These are phyloP conservation scores for Pythium vanterpoolii DNA, from an alignment of 352 stramenopile genomes.

Conservation along the genomic window DNA sequence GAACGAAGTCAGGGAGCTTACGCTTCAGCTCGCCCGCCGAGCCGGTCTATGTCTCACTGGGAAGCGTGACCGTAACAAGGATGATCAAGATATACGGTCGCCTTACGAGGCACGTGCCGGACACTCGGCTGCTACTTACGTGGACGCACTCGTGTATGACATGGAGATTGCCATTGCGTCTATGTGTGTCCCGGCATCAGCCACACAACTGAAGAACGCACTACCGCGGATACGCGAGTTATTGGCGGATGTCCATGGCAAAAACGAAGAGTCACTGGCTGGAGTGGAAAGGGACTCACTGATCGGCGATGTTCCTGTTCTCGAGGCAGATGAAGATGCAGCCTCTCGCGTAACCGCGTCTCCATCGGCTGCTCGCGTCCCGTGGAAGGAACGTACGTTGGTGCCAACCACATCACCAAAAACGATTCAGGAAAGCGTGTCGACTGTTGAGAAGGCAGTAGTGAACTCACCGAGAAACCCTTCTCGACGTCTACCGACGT, in stretches of 20 bases:
- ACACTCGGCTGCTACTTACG: background rate
- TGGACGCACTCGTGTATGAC: slow-evolving; percentile 34
- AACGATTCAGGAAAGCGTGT: background rate
- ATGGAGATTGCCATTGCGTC: slow-evolving; percentile 12
- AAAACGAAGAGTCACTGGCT: slow-evolving; percentile 23
- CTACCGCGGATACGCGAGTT: slow-evolving; percentile 32
- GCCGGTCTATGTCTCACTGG: slow-evolving; percentile 60
- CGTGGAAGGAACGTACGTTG: slow-evolving; percentile 28
- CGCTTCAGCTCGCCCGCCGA: slow-evolving; percentile 48
- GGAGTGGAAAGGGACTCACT: background rate
- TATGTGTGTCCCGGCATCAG: background rate
- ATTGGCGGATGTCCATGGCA: slow-evolving; percentile 35
- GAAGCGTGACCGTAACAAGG: slow-evolving; percentile 49
- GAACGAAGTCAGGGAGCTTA: slow-evolving; percentile 37
- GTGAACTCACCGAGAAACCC: background rate
- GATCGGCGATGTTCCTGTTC: slow-evolving; percentile 10
- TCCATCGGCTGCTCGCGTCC: background rate
- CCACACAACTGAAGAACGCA: slow-evolving; percentile 1
- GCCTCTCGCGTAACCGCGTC: background rate
- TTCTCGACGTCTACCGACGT: background rate
- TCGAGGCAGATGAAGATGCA: slow-evolving; percentile 3
- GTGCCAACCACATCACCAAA: background rate
- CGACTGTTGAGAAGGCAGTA: background rate
- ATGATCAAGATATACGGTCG: slow-evolving; percentile 46
- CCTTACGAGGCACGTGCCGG: slow-evolving; percentile 32